Evolutionary conservation across 306 rosid species (phyloP).

Genomic region (Quillaja saponaria): DNA sequence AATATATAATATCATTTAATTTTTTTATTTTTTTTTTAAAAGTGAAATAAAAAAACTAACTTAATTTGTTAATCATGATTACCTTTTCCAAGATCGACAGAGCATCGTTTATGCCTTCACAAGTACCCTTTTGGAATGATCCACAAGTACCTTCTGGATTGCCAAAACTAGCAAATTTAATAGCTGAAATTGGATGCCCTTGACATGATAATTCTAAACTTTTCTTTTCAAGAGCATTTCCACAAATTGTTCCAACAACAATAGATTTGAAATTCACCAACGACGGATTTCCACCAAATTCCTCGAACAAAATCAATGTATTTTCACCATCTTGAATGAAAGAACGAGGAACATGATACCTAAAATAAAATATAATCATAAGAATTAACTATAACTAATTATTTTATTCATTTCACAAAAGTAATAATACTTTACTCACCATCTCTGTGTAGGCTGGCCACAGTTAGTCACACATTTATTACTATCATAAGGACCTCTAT

Average conservation of each 20-base stretch:
- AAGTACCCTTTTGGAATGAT: constrained; percentile 38
- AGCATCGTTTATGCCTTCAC: constrained; percentile 29
- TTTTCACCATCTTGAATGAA: constrained; percentile 39
- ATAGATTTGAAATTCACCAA: constrained; percentile 41
- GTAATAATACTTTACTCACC: constrained; percentile 29
- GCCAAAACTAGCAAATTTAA: constrained; percentile 54
- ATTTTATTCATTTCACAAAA: too few species aligned
- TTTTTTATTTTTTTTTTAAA: too few species aligned
- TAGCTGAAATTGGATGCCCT: constrained; percentile 37
- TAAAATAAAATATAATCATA: too few species aligned
- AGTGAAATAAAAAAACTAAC: too few species aligned
- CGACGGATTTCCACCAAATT: constrained; percentile 53
- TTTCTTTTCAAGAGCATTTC: constrained; percentile 36
- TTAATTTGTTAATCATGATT: too few species aligned
- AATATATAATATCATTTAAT: too few species aligned
- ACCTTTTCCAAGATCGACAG: constrained; percentile 32
- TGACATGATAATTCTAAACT: constrained; percentile 45
- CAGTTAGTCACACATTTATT: constrained; percentile 51
- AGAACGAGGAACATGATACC: constrained; percentile 60
- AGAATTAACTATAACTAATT: too few species aligned
- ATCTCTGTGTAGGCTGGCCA: constrained; percentile 53
- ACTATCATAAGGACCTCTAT: constrained; percentile 42
- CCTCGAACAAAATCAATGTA: constrained; percentile 53
- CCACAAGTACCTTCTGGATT: constrained; percentile 52
- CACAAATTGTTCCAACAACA: constrained; percentile 34